Percentiles rank a stretch among this genome's conserved stretches.
Evolutionary conservation across 2,329 filamentous ascomycete species (phyloP).

Genomic region (Fusarium nematophilum): DNA sequence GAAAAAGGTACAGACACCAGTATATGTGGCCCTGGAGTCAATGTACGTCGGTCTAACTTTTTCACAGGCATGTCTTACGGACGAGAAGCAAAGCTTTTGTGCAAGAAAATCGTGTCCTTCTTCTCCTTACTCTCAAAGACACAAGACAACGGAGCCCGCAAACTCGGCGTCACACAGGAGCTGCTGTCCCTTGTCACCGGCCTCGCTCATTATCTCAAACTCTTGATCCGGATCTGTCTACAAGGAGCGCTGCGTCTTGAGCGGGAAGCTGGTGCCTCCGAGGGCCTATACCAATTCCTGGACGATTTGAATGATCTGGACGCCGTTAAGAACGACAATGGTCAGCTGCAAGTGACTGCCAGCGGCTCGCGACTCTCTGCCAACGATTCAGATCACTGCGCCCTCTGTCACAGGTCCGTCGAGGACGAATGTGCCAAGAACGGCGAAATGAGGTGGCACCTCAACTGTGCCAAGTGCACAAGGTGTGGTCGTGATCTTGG

Average conservation of each 20-base stretch:
- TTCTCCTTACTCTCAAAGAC: slow-evolving; percentile 95
- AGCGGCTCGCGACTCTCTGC: slow-evolving; percentile 76
- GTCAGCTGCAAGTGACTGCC: slow-evolving; percentile 72
- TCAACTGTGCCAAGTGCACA: slow-evolving; percentile 82
- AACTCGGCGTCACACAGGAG: slow-evolving; percentile 96
- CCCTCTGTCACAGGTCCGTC: slow-evolving; percentile 83
- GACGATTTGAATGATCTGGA: slow-evolving; percentile 89
- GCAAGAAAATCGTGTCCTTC: slow-evolving; percentile 99
- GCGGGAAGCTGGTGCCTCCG: slow-evolving; percentile 78
- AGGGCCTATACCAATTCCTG: slow-evolving; percentile 85
- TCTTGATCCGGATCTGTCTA: slow-evolving; percentile 95
- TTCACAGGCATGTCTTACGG: slow-evolving; percentile 83
- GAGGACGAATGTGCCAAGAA: slow-evolving; percentile 90
- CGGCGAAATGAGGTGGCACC: slow-evolving; percentile 84
- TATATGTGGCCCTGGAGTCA: background rate
- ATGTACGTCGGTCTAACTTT: slow-evolving; percentile 23
- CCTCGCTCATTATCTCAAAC: slow-evolving; percentile 95
- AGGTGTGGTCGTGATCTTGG: slow-evolving; percentile 74
- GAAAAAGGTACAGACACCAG: slow-evolving; percentile 75
- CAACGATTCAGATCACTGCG: slow-evolving; percentile 86
- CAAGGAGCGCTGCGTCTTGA: slow-evolving; percentile 94
- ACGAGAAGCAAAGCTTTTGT: slow-evolving; percentile 97
- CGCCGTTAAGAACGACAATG: slow-evolving; percentile 76
- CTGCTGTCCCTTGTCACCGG: slow-evolving; percentile 97
- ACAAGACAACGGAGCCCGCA: slow-evolving; percentile 88